Evolutionary conservation across 2,329 filamentous ascomycete species (phyloP).

Genomic region (Thelonectria blattea): DNA sequence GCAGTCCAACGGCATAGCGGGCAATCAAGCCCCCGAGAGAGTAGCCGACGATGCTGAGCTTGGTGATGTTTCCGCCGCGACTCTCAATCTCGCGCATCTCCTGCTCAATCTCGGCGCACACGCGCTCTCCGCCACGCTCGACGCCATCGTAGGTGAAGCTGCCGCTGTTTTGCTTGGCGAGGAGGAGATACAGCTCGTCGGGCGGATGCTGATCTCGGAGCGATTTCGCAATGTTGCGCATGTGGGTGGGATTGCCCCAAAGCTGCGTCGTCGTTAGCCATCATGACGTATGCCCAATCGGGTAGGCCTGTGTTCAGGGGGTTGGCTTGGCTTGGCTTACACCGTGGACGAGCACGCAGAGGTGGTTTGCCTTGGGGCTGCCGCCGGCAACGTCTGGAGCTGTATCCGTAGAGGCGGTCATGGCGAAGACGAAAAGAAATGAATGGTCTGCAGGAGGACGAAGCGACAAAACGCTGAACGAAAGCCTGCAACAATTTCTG

Average conservation of each 20-base stretch:
- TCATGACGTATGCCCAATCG: conserved; percentile 19
- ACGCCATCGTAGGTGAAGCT: conserved; percentile 76
- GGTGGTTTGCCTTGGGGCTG: conserved; percentile 66
- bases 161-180: conserved; percentile 75
- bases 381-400: conserved; percentile 55
- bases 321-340: conserved; percentile 52
- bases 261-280: conserved; percentile 53
- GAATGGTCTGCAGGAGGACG: conserved; percentile 26
- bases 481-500: neutral
- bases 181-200: conserved; percentile 71
- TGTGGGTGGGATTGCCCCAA: conserved; percentile 81
- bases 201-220: conserved; percentile 66
- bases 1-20: conserved; percentile 83
- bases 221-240: conserved; percentile 69
- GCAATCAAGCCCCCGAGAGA: conserved; percentile 87
- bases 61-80: conserved; percentile 74
- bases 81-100: conserved; percentile 62
- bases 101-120: conserved; percentile 71
- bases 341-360: conserved; percentile 80
- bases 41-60: conserved; percentile 88
- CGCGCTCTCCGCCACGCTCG: conserved; percentile 70
- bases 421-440: conserved; percentile 30
- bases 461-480: neutral
- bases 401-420: conserved; percentile 23
- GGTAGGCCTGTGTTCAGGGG: conserved; percentile 15